Percentiles rank a stretch among this genome's conserved stretches.
These are phyloP conservation scores for Dendrobium officinale DNA, from an alignment of 106 monocot species.

Conservation along the genomic window DNA sequence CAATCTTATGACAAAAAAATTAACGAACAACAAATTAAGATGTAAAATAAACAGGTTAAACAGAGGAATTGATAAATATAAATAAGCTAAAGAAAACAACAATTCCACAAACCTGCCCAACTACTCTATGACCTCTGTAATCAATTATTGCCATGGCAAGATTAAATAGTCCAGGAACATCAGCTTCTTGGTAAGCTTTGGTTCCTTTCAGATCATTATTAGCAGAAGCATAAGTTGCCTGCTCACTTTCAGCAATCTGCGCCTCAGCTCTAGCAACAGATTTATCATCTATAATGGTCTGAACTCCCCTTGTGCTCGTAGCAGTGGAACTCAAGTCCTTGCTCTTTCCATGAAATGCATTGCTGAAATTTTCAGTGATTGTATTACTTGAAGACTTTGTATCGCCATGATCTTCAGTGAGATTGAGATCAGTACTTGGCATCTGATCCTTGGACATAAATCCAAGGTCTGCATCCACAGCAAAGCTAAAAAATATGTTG, in stretches of 20 bases:
- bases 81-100: not conserved
- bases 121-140: conserved; percentile 92
- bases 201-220: conserved; percentile 99
- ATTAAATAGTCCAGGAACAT: conserved; percentile 95
- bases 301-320: not conserved
- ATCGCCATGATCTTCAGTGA: conserved; percentile 7
- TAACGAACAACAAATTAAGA: not conserved
- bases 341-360: conserved; percentile 6
- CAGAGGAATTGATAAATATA: not conserved
- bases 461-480: conserved; percentile 82
- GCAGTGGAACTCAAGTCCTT: conserved; percentile 4
- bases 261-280: conserved; percentile 34
- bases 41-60: not conserved
- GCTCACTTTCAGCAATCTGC: conserved; percentile 71
- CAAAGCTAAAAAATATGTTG: conserved; percentile 98
- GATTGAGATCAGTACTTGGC: conserved; percentile 13
- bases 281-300: conserved; percentile 20
- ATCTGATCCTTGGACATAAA: conserved; percentile 48
- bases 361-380: conserved; percentile 7
- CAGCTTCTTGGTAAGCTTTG: conserved; percentile 95
- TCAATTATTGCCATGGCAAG: conserved; percentile 98
- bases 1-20: not conserved
- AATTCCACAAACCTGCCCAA: conserved; percentile 68
- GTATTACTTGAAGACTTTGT: conserved; percentile 14
- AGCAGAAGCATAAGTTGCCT: conserved; percentile 97